Evolutionary conservation across 2,329 filamentous ascomycete species (phyloP).

Genomic region (Epichloe brachyelytri): DNA sequence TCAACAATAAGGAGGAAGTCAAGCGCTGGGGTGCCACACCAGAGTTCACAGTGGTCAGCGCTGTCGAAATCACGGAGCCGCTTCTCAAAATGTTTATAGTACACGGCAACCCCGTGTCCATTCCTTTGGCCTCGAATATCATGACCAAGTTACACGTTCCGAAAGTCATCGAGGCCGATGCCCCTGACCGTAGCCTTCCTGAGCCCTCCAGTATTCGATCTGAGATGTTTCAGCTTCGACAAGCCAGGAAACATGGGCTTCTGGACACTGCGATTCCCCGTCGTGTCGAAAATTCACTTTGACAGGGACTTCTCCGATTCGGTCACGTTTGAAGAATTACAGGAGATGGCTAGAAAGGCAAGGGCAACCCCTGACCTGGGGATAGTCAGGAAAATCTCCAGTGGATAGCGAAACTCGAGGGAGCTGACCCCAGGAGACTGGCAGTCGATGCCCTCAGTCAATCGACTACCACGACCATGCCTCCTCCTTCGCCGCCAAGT

Average conservation of each 20-base stretch:
- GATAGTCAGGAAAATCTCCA: slow-evolving; percentile 46
- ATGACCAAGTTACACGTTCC: slow-evolving; percentile 34
- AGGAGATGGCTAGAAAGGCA: slow-evolving; percentile 49
- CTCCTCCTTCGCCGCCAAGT: slow-evolving; percentile 20
- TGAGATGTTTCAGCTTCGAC: slow-evolving; percentile 70
- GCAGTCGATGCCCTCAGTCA: slow-evolving; percentile 33
- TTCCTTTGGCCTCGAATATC: slow-evolving; percentile 24
- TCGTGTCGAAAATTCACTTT: slow-evolving; percentile 62
- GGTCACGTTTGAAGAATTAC: slow-evolving; percentile 56
- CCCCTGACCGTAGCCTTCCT: slow-evolving; percentile 46
- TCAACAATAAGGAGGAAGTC: slow-evolving; percentile 53
- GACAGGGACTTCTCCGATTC: slow-evolving; percentile 60
- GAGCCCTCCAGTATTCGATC: slow-evolving; percentile 62
- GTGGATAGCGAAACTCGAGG: slow-evolving; percentile 50
- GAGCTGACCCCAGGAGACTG: slow-evolving; percentile 33
- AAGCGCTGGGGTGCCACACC: slow-evolving; percentile 38
- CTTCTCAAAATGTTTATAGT: slow-evolving; percentile 38
- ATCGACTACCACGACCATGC: slow-evolving; percentile 25
- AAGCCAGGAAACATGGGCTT: slow-evolving; percentile 56
- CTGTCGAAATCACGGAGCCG: slow-evolving; percentile 41
- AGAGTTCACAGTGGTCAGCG: slow-evolving; percentile 53
- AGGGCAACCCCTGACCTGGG: slow-evolving; percentile 31
- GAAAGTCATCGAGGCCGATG: slow-evolving; percentile 27
- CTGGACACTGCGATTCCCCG: slow-evolving; percentile 65
- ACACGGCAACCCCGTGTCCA: slow-evolving; percentile 31